Evolutionary conservation across 495 filamentous ascomycete genomes (phyloP).

Genomic region (Xylaria sp.): DNA sequence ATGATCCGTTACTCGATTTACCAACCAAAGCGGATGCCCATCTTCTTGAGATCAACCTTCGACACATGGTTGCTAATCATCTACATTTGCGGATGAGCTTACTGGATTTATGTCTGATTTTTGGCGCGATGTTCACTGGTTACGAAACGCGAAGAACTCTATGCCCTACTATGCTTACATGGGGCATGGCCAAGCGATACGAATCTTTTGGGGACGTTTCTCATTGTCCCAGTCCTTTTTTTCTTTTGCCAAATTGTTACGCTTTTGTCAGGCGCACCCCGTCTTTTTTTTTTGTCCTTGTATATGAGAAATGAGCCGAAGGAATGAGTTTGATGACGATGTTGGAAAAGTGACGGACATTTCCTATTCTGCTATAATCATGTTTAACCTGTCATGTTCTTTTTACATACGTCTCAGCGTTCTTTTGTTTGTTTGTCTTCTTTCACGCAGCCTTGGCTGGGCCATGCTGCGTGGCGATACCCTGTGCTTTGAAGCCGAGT

Average conservation of each 20-base stretch:
- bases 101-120: not conserved
- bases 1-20: not conserved
- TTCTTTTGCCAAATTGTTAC: conserved; percentile 3
- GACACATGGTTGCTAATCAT: not conserved
- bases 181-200: not conserved
- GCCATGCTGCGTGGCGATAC: conserved; percentile 46
- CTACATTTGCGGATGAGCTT: not conserved
- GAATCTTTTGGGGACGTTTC: not conserved
- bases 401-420: conserved; percentile 17
- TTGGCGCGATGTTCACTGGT: conserved; percentile 4
- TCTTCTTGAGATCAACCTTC: not conserved
- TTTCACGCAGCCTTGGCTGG: conserved; percentile 39
- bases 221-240: not conserved
- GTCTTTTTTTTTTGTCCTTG: conserved; percentile 21
- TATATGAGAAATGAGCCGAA: conserved; percentile 27
- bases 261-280: conserved; percentile 14
- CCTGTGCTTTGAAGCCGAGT: conserved; percentile 42
- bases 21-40: not conserved
- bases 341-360: conserved; percentile 29
- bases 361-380: conserved; percentile 26
- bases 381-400: conserved; percentile 20
- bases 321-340: conserved; percentile 36
- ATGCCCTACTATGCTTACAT: not conserved
- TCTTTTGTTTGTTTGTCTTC: conserved; percentile 39
- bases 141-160: not conserved